Percentiles rank a stretch among this genome's conserved stretches.
phyloP scores from a whole-genome alignment of 23 red algal genomes.

The Agarophyton chilense region DNA sequence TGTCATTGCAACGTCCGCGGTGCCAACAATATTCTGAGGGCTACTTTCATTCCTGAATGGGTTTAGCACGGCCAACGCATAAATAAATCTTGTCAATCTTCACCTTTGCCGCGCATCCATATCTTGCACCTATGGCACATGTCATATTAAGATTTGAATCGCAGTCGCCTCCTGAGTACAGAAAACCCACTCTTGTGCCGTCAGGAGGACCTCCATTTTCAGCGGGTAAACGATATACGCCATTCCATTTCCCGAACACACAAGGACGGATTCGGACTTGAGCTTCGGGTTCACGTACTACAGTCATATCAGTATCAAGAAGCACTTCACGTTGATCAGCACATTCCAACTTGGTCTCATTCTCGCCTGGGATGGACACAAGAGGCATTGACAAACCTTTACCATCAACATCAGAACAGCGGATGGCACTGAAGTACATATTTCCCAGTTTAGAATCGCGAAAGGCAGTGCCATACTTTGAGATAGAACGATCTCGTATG shows the following conservation, averaged over 20 bases:
- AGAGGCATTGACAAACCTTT: neutral
- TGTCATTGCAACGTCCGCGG: neutral
- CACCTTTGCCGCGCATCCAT: neutral
- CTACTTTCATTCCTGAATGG: neutral
- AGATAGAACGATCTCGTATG: neutral
- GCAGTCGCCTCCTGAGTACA: neutral
- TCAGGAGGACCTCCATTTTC: neutral
- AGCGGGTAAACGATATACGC: neutral
- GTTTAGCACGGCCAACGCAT: neutral
- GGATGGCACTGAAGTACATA: neutral
- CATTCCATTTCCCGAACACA: neutral
- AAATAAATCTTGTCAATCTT: neutral
- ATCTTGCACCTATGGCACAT: neutral
- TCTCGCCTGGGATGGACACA: neutral
- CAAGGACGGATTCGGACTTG: neutral
- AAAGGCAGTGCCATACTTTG: neutral
- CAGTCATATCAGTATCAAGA: neutral
- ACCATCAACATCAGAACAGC: neutral
- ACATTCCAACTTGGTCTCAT: neutral
- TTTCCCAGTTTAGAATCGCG: neutral
- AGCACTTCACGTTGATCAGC: neutral
- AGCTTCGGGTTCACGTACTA: neutral
- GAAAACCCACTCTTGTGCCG: neutral
- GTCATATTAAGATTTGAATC: neutral
- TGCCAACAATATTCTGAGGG: neutral